Conservation (phyloP, 306 rosid genomes). For the Prunus salicina region DNA sequence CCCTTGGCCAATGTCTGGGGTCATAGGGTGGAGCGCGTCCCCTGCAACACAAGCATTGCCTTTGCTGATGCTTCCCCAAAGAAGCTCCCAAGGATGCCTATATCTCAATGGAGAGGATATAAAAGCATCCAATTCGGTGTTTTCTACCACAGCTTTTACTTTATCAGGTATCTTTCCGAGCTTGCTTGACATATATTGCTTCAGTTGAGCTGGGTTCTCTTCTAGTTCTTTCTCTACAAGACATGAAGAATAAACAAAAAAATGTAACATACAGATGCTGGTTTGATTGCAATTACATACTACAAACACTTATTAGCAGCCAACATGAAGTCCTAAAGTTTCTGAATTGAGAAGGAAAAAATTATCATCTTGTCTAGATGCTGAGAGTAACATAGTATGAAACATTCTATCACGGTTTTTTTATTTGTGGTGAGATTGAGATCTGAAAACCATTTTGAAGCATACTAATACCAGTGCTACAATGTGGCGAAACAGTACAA, state of each 20-base stretch:
- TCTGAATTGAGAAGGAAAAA: too few relatives aligned
- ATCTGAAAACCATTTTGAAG: not conserved
- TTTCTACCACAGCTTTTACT: slow-evolving; percentile 35
- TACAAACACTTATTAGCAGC: too few relatives aligned
- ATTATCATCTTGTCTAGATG: too few relatives aligned
- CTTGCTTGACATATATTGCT: slow-evolving; percentile 45
- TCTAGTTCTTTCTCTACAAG: slow-evolving; percentile 41
- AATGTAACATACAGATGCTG: too few relatives aligned
- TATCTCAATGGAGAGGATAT: slow-evolving; percentile 40
- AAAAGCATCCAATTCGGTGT: slow-evolving; percentile 34
- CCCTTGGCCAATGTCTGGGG: slow-evolving; percentile 80
- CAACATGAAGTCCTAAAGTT: not conserved
- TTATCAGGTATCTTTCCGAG: slow-evolving; percentile 44
- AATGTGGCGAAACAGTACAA: not conserved
- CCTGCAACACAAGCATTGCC: slow-evolving; percentile 70
- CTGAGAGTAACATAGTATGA: too few relatives aligned
- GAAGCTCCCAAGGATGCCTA: slow-evolving; percentile 64
- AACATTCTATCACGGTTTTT: too few relatives aligned
- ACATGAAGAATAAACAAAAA: not conserved
- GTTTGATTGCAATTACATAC: too few relatives aligned
- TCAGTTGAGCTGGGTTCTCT: slow-evolving; percentile 36
- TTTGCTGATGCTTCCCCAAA: slow-evolving; percentile 57
- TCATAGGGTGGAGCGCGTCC: slow-evolving; percentile 82
- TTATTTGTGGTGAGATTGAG: not conserved
- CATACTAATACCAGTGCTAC: not conserved